phyloP scores from a whole-genome alignment of 768 basidiomycete species.

The Neoboletus brunneissimus region DNA sequence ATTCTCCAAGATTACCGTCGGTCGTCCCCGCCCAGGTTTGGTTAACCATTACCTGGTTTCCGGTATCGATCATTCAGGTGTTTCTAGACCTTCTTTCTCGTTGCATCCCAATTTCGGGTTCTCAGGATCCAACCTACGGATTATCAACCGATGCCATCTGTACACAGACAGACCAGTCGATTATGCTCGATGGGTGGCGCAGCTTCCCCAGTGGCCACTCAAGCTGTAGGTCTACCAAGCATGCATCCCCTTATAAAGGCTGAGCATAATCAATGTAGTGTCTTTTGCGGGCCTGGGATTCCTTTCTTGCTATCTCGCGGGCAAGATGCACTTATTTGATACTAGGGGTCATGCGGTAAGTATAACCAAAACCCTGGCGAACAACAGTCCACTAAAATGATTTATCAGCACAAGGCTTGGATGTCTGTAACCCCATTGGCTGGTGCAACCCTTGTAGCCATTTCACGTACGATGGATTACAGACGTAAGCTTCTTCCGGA shows the following conservation, averaged over 20 bases:
- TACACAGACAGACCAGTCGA: constrained; percentile 57
- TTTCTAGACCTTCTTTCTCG: constrained; percentile 31
- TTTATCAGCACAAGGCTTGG: constrained; percentile 73
- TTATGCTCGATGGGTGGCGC: constrained; percentile 81
- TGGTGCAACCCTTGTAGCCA: constrained; percentile 74
- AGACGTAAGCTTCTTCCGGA: constrained; percentile 49
- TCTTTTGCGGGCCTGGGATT: constrained; percentile 94
- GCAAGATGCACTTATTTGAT: constrained; percentile 91
- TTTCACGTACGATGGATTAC: constrained; percentile 90
- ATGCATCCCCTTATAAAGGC: neutral
- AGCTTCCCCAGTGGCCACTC: constrained; percentile 94
- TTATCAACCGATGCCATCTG: constrained; percentile 77
- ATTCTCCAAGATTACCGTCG: constrained; percentile 81
- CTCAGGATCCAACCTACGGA: constrained; percentile 67
- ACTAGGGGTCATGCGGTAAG: constrained; percentile 66
- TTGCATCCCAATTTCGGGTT: constrained; percentile 66
- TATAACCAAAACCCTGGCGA: neutral
- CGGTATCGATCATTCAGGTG: neutral
- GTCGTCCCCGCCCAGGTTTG: constrained; percentile 82
- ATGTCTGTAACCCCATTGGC: constrained; percentile 71
- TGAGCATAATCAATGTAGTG: constrained; percentile 43
- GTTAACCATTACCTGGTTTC: neutral
- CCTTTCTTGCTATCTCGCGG: constrained; percentile 83
- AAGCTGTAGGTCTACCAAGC: constrained; percentile 53
- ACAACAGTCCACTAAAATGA: neutral